phyloP scores from a whole-genome alignment of 371 early-diverging fungal genomes.

The Actinomortierella ambigua region DNA sequence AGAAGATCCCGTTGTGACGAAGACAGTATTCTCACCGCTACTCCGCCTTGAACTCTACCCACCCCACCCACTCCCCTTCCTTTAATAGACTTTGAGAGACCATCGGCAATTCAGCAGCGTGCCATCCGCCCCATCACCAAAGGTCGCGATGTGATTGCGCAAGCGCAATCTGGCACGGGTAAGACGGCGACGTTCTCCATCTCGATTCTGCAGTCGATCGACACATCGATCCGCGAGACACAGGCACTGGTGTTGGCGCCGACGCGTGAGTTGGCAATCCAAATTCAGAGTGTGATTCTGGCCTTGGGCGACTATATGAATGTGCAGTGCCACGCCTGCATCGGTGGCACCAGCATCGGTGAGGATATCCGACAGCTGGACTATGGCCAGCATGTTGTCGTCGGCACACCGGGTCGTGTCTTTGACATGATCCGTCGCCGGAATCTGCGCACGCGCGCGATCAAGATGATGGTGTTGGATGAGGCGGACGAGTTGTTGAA shows the following conservation, averaged over 20 bases:
- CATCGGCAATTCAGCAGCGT: slow-evolving; percentile 98
- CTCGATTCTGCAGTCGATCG: slow-evolving; percentile 94
- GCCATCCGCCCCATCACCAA: slow-evolving; percentile 95
- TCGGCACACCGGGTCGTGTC: slow-evolving; percentile 99
- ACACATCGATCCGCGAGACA: slow-evolving; percentile 80
- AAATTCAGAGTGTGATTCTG: slow-evolving; percentile 93
- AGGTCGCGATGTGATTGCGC: slow-evolving; percentile 97
- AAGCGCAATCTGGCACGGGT: slow-evolving; percentile 99
- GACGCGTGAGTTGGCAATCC: slow-evolving; percentile 99
- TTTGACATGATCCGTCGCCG: slow-evolving; percentile 98
- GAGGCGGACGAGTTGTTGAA: slow-evolving; percentile 99
- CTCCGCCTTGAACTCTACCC: too few species aligned
- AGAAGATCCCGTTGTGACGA: not conserved
- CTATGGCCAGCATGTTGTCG: slow-evolving; percentile 93
- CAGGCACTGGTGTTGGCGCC: slow-evolving; percentile 98
- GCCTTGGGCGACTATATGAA: slow-evolving; percentile 96
- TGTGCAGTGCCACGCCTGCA: slow-evolving; percentile 93
- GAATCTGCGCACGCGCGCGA: slow-evolving; percentile 82
- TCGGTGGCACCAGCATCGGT: slow-evolving; percentile 94
- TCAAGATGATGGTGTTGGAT: slow-evolving; percentile 98
- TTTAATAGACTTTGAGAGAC: slow-evolving; percentile 78
- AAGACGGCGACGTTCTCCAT: slow-evolving; percentile 99
- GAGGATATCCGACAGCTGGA: slow-evolving; percentile 93
- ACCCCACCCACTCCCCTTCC: slow-evolving; percentile 2
- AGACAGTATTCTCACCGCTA: not conserved